These are phyloP conservation scores for Noccaea bulbosa DNA, from an alignment of 345 rosid genomes.

Conservation along the genomic window DNA sequence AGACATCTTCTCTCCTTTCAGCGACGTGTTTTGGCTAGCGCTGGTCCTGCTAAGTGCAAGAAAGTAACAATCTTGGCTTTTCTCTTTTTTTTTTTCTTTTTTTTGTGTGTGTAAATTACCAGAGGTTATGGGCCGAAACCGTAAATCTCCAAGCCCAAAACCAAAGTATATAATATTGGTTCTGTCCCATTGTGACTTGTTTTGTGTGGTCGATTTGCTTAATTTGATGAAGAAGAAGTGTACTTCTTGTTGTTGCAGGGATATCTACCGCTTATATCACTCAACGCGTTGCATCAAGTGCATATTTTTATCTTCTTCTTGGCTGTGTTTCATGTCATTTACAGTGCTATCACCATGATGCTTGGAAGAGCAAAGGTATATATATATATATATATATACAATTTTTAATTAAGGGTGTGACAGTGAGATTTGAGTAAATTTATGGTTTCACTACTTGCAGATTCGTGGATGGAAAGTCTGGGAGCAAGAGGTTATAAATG, in stretches of 20 bases:
- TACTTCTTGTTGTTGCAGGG: constrained; percentile 50
- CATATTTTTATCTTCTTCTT: constrained; percentile 94
- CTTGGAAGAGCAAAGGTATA: constrained; percentile 89
- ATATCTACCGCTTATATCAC: constrained; percentile 76
- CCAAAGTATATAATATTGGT: too few species aligned
- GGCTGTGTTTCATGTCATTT: constrained; percentile 87
- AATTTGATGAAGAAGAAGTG: not conserved
- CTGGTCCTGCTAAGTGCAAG: constrained; percentile 15
- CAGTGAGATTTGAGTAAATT: not conserved
- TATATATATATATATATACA: not conserved
- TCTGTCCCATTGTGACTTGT: too few species aligned
- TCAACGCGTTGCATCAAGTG: constrained; percentile 82
- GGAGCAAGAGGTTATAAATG: constrained; percentile 58
- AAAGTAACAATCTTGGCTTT: constrained; percentile 10
- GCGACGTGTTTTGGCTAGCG: constrained; percentile 49
- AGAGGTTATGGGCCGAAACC: too few species aligned
- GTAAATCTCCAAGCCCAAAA: too few species aligned
- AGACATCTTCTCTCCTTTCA: constrained; percentile 36
- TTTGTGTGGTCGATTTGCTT: too few species aligned
- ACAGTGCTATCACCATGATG: constrained; percentile 79
- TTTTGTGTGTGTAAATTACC: too few species aligned
- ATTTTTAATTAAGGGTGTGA: not conserved
- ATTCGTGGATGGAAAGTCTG: constrained; percentile 91
- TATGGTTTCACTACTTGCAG: constrained; percentile 47
- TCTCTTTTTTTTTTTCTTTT: too few species aligned